These are phyloP conservation scores for Stemphylium vesicarium DNA, from an alignment of 2,329 filamentous ascomycete species.

Conservation along the genomic window DNA sequence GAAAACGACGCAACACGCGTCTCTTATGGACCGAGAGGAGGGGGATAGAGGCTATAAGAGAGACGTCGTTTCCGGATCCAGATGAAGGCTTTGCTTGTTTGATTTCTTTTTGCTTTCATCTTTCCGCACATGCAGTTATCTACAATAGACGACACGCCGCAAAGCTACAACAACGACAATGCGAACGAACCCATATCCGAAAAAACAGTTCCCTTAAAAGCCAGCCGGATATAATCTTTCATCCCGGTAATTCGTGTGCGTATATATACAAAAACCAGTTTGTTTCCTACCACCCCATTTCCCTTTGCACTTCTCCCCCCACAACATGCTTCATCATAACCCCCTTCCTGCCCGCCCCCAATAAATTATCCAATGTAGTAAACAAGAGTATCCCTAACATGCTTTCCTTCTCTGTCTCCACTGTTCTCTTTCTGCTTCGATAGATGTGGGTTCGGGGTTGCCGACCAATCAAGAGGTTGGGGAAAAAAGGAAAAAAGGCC, in stretches of 20 bases:
- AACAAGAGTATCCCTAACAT: constrained; percentile 2
- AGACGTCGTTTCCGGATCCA: no score
- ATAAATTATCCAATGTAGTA: constrained; percentile 12
- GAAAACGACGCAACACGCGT: no score
- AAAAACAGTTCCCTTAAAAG: neutral
- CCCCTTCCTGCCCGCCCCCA: neutral
- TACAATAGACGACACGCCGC: no score
- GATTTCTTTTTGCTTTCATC: no score
- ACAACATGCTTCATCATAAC: no score
- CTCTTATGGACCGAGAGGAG: no score
- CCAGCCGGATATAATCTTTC: constrained; percentile 1
- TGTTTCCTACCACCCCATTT: neutral
- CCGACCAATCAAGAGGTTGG: neutral
- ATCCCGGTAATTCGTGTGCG: neutral
- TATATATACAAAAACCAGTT: constrained; percentile 1
- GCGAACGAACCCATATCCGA: neutral
- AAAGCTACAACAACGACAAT: no score
- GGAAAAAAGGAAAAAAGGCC: neutral
- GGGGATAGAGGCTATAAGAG: no score
- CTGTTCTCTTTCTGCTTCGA: neutral
- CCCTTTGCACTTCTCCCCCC: neutral
- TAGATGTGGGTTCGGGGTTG: neutral
- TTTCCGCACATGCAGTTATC: no score
- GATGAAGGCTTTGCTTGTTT: no score
- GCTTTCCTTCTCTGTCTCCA: neutral